Conservation (phyloP, 768 basidiomycete genomes). For the Phallus indusiatus region DNA sequence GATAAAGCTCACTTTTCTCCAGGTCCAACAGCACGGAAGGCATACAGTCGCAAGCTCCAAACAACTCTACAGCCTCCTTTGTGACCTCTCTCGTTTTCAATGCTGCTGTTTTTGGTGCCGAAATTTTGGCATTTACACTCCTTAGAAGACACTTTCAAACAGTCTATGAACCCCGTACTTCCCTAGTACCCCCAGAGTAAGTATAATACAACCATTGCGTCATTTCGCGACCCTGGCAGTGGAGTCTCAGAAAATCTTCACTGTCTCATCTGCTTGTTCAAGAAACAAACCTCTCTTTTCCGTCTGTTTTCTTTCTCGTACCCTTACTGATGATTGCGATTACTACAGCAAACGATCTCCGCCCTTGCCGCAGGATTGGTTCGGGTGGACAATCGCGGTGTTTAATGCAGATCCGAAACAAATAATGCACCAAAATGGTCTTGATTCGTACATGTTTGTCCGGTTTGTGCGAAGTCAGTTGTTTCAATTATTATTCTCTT, state of each 20-base stretch:
- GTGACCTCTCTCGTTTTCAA: constrained; percentile 83
- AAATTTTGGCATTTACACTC: constrained; percentile 72
- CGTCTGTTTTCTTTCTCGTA: background rate
- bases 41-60: constrained; percentile 26
- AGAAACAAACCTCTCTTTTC: too few species aligned
- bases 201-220: constrained; percentile 16
- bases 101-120: constrained; percentile 54
- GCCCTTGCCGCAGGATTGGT: constrained; percentile 38
- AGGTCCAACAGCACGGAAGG: background rate
- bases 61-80: constrained; percentile 71
- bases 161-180: constrained; percentile 85
- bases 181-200: constrained; percentile 38
- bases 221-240: background rate
- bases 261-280: background rate
- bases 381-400: constrained; percentile 62
- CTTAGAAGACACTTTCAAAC: constrained; percentile 76
- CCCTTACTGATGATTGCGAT: background rate
- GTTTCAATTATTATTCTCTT: background rate
- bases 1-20: background rate
- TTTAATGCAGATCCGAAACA: constrained; percentile 51
- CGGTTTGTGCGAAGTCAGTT: constrained; percentile 47
- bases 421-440: constrained; percentile 62
- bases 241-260: background rate
- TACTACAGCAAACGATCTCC: constrained; percentile 44
- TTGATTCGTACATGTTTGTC: constrained; percentile 91